A percentile compares a stretch with the other conserved stretches of the same genome.
Evolutionary conservation across 2,329 filamentous ascomycete genomes (phyloP).

Genomic region (Sporothrix pallida): DNA sequence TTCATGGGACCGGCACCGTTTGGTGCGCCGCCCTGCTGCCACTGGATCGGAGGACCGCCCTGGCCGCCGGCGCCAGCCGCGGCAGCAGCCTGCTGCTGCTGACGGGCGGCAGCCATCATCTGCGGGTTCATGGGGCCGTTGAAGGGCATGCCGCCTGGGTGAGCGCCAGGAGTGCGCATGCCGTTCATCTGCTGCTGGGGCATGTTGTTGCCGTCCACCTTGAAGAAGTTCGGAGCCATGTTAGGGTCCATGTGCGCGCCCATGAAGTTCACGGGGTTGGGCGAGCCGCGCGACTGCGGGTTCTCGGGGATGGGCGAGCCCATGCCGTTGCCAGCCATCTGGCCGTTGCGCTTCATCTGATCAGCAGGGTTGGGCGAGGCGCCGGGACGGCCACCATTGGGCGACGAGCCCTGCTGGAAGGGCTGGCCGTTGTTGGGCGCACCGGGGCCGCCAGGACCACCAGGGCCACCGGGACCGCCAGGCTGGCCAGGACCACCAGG

Average conservation of each 20-base stretch:
- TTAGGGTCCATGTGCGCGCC: conserved; percentile 66
- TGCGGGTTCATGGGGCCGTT: conserved; percentile 66
- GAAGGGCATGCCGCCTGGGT: conserved; percentile 62
- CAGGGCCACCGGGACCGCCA: conserved; percentile 58
- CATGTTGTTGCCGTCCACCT: conserved; percentile 54
- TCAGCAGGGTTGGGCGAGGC: conserved; percentile 79
- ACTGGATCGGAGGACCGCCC: conserved; percentile 55
- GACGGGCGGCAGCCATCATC: conserved; percentile 59
- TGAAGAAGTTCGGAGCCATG: conserved; percentile 66
- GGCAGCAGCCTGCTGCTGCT: conserved; percentile 33
- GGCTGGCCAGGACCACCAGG: conserved; percentile 50
- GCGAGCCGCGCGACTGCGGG: conserved; percentile 68
- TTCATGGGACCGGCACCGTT: conserved; percentile 53
- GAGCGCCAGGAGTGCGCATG: conserved; percentile 72
- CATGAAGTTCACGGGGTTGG: conserved; percentile 67
- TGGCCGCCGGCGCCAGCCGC: conserved; percentile 38
- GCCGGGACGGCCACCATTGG: conserved; percentile 69
- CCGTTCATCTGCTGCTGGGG: conserved; percentile 64
- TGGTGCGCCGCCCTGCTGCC: conserved; percentile 52
- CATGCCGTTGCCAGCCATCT: conserved; percentile 71
- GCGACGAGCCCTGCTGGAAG: conserved; percentile 73
- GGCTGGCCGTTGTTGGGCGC: conserved; percentile 60
- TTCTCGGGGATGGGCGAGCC: conserved; percentile 75
- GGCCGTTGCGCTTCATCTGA: conserved; percentile 78
- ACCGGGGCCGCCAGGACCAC: conserved; percentile 60